Evolutionary conservation across 192 early-diverging fungal species (phyloP).

Genomic region (Geranomyces variabilis): DNA sequence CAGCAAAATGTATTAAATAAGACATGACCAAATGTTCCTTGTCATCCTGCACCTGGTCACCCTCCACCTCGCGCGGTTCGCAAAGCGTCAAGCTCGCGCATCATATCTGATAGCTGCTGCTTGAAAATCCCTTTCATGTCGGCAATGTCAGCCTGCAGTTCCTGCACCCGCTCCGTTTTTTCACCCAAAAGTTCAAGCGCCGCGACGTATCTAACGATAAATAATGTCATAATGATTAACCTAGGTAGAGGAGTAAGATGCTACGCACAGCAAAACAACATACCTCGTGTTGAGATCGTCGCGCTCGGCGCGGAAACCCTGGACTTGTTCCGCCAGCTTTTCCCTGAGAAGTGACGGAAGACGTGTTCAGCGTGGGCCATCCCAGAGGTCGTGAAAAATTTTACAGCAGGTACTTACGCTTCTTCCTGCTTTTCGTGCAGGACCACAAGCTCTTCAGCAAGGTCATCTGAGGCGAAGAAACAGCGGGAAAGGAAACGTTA

Average conservation of each 20-base stretch:
- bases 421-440: constrained; percentile 69
- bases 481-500: background rate
- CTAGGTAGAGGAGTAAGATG: background rate
- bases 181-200: constrained; percentile 89
- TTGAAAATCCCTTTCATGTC: constrained; percentile 51
- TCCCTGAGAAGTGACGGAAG: background rate
- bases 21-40: no score
- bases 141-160: constrained; percentile 84
- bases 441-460: constrained; percentile 74
- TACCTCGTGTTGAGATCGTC: constrained; percentile 62
- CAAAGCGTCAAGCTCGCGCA: constrained; percentile 19
- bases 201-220: constrained; percentile 59
- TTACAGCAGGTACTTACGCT: constrained; percentile 45
- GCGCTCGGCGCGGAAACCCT: constrained; percentile 54
- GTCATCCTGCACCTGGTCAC: no score
- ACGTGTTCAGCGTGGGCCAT: background rate
- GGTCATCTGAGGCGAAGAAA: constrained; percentile 51
- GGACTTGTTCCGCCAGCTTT: background rate
- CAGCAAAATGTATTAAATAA: no score
- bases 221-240: no score
- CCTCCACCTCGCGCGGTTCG: no score
- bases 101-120: constrained; percentile 25
- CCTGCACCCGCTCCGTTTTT: constrained; percentile 82
- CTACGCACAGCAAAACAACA: no score
- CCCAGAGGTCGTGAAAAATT: background rate